Evolutionary conservation across 139 green algal genomes (phyloP), one percentile per base, ranked within the genome.

Genomic region (Desmodesmus armatus): DNA sequence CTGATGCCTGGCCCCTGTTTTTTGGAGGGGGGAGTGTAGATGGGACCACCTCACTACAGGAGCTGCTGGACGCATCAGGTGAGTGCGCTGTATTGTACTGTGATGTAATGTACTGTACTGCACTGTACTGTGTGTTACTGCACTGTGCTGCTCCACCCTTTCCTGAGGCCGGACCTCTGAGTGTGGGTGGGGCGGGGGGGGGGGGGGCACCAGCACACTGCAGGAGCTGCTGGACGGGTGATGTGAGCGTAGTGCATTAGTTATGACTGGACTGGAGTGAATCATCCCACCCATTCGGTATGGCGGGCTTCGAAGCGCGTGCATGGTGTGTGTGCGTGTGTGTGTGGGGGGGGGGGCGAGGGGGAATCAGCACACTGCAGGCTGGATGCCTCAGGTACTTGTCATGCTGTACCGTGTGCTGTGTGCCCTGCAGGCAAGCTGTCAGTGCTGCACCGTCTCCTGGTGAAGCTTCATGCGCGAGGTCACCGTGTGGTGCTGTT

Each of bases 401-500:
- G 47, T 29, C 65, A 4, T 72, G 33, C 65, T 41, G 47, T 55
- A 17, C 60, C 11, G 25, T 5, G 15, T 17, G 60, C 60, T 75
- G 37, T 35, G 35, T 77, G 40, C 69, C 23, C 40, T 49, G 44
- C 67, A 86, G 80, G 80, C 69, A 86, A 86, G 69, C 49, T 86
- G 44, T 74, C 31, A 35, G 90, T 96, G 55, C 93, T 98, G 80
- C 92, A 98, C 89, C 89, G 92, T 0, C 82, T 97, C 76, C 89
- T 98, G 84, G 7, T 43, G 3, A 91, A 92, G 88, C 91, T 98
- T 13, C 88, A 94, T 63, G 47, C 41, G n/a, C 66, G 85, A 0
- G 94, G 93, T 2, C 95, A 98, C 91, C 91, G 94, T 25, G 94
- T 98, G 29, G 87, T 96, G 75, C 88, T 98, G 33, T 98, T 98